Percentiles rank a stretch among this genome's conserved stretches.
Evolutionary conservation across 352 stramenopile genomes (phyloP).

Genomic region (Hyaloperonospora arabidopsidis): DNA sequence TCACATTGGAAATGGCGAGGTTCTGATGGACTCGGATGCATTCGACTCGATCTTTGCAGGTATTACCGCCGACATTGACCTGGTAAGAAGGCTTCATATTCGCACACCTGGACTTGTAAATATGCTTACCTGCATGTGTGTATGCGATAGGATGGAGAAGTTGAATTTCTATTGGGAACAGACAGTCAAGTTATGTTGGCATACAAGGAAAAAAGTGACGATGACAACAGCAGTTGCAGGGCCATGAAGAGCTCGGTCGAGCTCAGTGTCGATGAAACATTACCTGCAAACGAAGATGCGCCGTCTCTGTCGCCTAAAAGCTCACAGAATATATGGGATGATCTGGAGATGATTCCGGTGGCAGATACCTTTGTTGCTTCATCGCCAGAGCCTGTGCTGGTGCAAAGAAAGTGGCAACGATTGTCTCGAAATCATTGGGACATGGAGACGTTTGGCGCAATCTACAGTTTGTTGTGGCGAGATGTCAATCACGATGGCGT

Average conservation of each 20-base stretch:
- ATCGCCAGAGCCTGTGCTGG: neutral
- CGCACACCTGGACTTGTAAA: neutral
- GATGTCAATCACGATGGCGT: slow-evolving; percentile 66
- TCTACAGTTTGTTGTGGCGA: slow-evolving; percentile 65
- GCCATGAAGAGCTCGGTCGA: slow-evolving; percentile 1
- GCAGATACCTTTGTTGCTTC: slow-evolving; percentile 2
- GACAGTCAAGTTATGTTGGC: slow-evolving; percentile 49
- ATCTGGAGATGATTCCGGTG: slow-evolving; percentile 11
- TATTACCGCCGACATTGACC: slow-evolving; percentile 45
- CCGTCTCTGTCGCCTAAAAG: slow-evolving; percentile 16
- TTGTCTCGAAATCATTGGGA: slow-evolving; percentile 29
- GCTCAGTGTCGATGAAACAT: neutral
- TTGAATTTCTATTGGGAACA: slow-evolving; percentile 56
- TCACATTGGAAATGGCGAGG: slow-evolving; percentile 11
- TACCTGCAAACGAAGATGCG: neutral
- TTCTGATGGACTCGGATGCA: slow-evolving; percentile 38
- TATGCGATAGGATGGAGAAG: slow-evolving; percentile 39
- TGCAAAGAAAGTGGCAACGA: slow-evolving; percentile 30
- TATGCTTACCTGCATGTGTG: neutral
- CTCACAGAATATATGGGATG: slow-evolving; percentile 27
- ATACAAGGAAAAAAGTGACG: slow-evolving; percentile 31
- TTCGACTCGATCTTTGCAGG: slow-evolving; percentile 63
- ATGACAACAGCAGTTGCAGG: neutral
- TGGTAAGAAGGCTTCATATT: slow-evolving; percentile 30
- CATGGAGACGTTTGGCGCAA: slow-evolving; percentile 49